Base-by-base conservation (phyloP, 2,329 filamentous ascomycete species). In the Capronia americana region DNA sequence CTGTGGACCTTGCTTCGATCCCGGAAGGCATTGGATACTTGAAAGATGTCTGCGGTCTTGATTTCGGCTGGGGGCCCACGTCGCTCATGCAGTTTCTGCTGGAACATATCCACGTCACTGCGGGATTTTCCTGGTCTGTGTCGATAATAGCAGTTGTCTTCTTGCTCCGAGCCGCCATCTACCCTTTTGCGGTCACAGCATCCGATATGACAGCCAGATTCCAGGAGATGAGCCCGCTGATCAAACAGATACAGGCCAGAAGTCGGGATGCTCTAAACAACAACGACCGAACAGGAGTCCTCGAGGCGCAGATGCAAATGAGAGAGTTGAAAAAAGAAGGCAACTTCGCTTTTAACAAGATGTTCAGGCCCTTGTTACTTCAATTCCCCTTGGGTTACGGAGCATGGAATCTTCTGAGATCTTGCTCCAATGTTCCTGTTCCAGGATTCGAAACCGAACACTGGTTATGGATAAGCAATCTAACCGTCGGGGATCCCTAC, bases 11-110 rank as follows among this genome's bases (percentile, higher is more conserved):
- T 11, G 83, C 88, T 67, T 80, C 85, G 68, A 86, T 92, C 69
- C 87, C 90, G 41, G 90, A 94, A 74, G 83, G 87, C 58, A 86
- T 96, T 65, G 95, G 95, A 69, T 97, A 93, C 75, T 82, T 99
- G 65, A 87, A 91, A 72, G 85, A 87, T 6, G 83, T 98, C 11
- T 72, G 70, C 48, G 95, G 95, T 3, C 82, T 99, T 24, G 92
- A 98, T 73, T 98, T 90, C 74, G 93, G 94, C 75, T 93, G 83
- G 82, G 94, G 94, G 17, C 87, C 91, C 4, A 92, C 93, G 0
- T 81, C 88, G 3, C 71, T 87, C 17, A 88, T 95, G 77, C 85
- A 97, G 79, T 93, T 85, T 84, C 24, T 87, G 2, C 80, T 98
- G 11, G 95, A 99, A 82, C 88, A 94, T 75, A 76, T 96, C 48